phyloP scores from a whole-genome alignment of 768 basidiomycete genomes.

The Chiua virens region DNA sequence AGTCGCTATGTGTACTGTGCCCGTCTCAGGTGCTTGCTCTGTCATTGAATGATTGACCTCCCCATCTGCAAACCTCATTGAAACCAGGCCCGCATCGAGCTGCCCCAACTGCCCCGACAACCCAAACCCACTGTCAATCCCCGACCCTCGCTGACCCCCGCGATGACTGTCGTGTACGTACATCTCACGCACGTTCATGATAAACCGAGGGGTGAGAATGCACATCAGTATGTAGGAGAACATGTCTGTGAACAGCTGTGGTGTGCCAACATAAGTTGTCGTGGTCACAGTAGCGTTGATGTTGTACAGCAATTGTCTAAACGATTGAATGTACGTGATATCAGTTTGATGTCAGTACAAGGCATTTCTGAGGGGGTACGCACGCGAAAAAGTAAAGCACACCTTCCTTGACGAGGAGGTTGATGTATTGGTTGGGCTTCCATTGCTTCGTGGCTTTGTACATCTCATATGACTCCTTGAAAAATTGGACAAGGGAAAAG shows the following conservation, averaged over 20 bases:
- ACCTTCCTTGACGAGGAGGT: conserved; percentile 15
- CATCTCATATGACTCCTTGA: conserved; percentile 4
- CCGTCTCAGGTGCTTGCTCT: too few relatives aligned
- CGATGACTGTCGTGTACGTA: neutral
- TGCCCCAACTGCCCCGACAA: neutral
- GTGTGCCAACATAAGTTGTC: neutral
- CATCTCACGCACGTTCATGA: conserved; percentile 17
- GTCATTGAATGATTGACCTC: too few relatives aligned
- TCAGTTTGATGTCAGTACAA: neutral
- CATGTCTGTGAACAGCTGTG: neutral
- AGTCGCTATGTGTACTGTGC: too few relatives aligned
- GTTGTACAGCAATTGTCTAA: conserved; percentile 15
- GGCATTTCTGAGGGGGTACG: neutral
- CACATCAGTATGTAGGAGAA: conserved; percentile 1
- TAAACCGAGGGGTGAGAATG: conserved; percentile 17
- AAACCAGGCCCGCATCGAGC: neutral
- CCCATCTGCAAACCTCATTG: neutral
- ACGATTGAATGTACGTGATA: too few relatives aligned
- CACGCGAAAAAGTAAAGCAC: conserved; percentile 20
- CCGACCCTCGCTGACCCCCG: neutral
- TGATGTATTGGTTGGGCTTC: conserved; percentile 14
- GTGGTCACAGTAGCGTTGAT: neutral
- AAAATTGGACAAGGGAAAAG: conserved; percentile 2
- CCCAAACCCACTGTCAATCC: conserved; percentile 17
- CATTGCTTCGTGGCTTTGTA: conserved; percentile 10